Conservation (phyloP, 805 yeast species). For the Saccharomycopsis olivae region DNA sequence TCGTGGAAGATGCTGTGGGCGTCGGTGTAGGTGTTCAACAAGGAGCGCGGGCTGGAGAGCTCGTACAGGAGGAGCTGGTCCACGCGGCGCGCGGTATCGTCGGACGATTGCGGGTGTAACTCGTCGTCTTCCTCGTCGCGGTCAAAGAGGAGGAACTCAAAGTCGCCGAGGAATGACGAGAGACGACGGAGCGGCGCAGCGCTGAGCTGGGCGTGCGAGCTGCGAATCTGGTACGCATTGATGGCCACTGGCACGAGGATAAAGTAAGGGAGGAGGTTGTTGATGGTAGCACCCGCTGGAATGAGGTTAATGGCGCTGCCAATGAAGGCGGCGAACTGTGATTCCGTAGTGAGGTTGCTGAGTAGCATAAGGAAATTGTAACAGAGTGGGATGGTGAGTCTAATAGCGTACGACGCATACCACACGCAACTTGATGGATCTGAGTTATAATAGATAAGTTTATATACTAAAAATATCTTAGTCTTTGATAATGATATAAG, state of each 20-base stretch:
- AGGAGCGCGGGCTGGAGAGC: too few species aligned
- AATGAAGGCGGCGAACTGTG: constrained; percentile 59
- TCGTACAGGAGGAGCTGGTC: too few species aligned
- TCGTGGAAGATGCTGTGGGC: too few species aligned
- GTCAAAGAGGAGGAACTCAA: constrained; percentile 15
- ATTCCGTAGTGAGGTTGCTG: constrained; percentile 21
- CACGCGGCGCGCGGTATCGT: too few species aligned
- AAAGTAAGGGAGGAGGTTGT: constrained; percentile 67
- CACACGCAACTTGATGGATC: constrained; percentile 69
- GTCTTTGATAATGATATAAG: constrained; percentile 56
- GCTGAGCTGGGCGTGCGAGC: not conserved
- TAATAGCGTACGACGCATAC: constrained; percentile 70
- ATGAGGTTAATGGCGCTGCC: constrained; percentile 70
- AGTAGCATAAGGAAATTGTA: constrained; percentile 68
- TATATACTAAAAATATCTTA: constrained; percentile 66
- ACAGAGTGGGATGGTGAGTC: constrained; percentile 72
- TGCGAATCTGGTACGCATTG: constrained; percentile 41
- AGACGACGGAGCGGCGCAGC: too few species aligned
- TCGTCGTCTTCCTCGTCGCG: constrained; percentile 36
- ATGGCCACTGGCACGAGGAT: constrained; percentile 59
- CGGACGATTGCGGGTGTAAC: too few species aligned
- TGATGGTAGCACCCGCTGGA: constrained; percentile 60
- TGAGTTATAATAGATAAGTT: constrained; percentile 57
- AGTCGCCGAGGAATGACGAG: not conserved
- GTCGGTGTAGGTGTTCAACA: too few species aligned